Conservation (phyloP, 352 stramenopile species). For the Phytophthora niederhauseri region DNA sequence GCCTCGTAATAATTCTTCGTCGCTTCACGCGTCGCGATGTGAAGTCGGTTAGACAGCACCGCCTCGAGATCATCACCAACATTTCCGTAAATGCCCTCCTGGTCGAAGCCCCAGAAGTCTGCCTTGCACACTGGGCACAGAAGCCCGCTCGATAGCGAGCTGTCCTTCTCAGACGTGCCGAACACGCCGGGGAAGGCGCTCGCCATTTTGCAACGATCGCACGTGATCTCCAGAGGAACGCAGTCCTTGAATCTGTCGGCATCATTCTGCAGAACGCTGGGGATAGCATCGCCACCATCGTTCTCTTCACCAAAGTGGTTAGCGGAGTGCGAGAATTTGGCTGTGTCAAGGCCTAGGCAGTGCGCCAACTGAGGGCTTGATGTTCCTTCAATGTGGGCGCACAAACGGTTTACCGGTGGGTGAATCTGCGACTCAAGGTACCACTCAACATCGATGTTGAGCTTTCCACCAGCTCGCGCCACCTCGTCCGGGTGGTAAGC, state of each 20-base stretch:
- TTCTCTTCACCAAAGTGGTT: conserved; percentile 88
- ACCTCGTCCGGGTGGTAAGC: conserved; percentile 92
- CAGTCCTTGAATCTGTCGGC: conserved; percentile 91
- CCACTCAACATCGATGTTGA: conserved; percentile 96
- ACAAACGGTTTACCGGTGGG: conserved; percentile 97
- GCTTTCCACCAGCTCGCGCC: conserved; percentile 68
- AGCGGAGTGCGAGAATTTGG: conserved; percentile 91
- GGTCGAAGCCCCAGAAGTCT: conserved; percentile 85
- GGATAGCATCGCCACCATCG: conserved; percentile 85
- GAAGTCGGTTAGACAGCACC: conserved; percentile 85
- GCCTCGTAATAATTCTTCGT: conserved; percentile 91
- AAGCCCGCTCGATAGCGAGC: conserved; percentile 52
- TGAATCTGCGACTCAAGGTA: conserved; percentile 98
- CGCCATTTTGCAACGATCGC: conserved; percentile 62
- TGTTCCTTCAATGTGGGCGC: conserved; percentile 98
- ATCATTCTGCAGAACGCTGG: conserved; percentile 89
- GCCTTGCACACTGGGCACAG: conserved; percentile 74
- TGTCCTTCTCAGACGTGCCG: conserved; percentile 41
- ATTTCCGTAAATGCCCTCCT: conserved; percentile 75
- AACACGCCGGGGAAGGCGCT: conserved; percentile 83
- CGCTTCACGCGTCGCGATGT: conserved; percentile 78
- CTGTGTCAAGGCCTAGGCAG: conserved; percentile 96
- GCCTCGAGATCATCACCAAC: conserved; percentile 76
- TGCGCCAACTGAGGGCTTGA: conserved; percentile 94
- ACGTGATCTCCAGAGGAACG: conserved; percentile 75